Conservation (phyloP, 2,329 filamentous ascomycete genomes). For the Tympanopsis confertula region DNA sequence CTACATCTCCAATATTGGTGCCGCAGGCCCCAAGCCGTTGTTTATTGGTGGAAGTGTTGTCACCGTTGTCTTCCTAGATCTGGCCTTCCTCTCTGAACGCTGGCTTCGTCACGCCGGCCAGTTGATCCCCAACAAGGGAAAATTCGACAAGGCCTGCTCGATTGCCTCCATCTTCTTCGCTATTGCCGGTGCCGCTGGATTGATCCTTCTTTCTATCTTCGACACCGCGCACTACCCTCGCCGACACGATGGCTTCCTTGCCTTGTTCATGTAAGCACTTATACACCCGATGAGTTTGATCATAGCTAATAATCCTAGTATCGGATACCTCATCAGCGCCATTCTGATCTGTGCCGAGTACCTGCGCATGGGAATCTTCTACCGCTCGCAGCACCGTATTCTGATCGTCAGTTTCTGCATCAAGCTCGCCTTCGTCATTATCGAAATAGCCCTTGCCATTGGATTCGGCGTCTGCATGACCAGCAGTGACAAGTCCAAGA, state of each 20-base stretch:
- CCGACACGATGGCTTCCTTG: background rate
- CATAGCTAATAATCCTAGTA: constrained; percentile 13
- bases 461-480: background rate
- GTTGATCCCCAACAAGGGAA: background rate
- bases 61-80: background rate
- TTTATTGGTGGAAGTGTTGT: constrained; percentile 48
- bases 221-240: background rate
- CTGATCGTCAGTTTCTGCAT: background rate
- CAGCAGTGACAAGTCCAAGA: background rate
- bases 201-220: background rate
- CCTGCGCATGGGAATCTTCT: background rate
- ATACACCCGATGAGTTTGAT: no score
- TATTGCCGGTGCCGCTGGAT: background rate
- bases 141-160: constrained; percentile 11
- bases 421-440: background rate
- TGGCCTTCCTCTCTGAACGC: background rate
- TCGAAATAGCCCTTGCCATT: constrained; percentile 1
- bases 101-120: background rate
- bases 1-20: constrained; percentile 42
- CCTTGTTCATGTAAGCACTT: constrained; percentile 10
- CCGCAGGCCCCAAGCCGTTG: constrained; percentile 43
- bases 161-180: constrained; percentile 18
- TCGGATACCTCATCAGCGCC: constrained; percentile 1
- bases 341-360: background rate
- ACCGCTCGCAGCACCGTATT: constrained; percentile 4